Base-by-base conservation (phyloP, 1,139 yeast species). In the Wickerhamomyces sp. region DNA sequence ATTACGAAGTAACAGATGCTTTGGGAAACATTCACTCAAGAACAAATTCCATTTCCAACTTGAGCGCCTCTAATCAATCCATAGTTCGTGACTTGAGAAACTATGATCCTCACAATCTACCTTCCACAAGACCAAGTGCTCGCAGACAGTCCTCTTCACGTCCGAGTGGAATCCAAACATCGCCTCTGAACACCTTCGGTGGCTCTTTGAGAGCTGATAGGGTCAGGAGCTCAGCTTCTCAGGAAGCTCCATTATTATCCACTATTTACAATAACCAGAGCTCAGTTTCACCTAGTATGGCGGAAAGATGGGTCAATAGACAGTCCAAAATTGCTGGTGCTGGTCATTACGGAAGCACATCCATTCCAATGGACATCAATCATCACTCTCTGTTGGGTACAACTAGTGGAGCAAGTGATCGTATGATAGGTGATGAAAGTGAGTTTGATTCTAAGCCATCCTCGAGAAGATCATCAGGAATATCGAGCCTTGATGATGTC, bases 401-500 rank as follows among this genome's bases (percentile, higher is more conserved):
- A 20, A 26, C 33, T 15, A 29, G 9, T 22, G 26, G 27, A 22
- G 31, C 35, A 17, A 21, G 25, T 24, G 22, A 28, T 16, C 30
- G 31, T 21, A 27, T 27, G 16, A 33, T 35, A 16, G 33, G 27
- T 46, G 57, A 23, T 44, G 42, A 44, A 24, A 33, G 41, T 5
- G 49, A 49, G 30, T 44, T 57, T 30, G 53, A 66, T 27, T 81
- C 89, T 9, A 81, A 82, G 47, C 93, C 93, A 2, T 70, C 82
- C 1, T 75, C 85, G 13, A 75, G 88, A 39, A 71, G 89, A 43
- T 70, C 83, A 13, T 75, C 88, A 20, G 79, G 77, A 39, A 65
- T 68, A 10, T 78, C 91, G 6, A 83, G 95, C 1, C 62, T 89
- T 39, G 89, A 83, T 54, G 97, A 91, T 58, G 98, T 91, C 23